Evolutionary conservation across 352 stramenopile genomes (phyloP), one percentile per base, ranked within the genome.

Genomic region (Globisporangium mamillatum): DNA sequence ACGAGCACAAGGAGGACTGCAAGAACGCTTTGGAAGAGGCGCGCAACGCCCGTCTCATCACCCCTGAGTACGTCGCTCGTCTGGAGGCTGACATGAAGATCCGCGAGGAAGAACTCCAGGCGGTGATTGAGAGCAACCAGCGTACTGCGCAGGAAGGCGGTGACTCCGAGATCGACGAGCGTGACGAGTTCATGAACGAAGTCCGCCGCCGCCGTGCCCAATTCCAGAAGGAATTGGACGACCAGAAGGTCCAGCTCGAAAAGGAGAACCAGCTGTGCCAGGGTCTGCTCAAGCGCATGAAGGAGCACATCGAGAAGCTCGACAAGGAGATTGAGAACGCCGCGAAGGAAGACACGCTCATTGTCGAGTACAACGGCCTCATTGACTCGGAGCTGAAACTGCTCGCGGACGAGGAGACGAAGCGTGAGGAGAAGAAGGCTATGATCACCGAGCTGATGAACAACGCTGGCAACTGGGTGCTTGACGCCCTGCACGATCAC

Each of bases 111-210:
- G 88, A 95, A 70, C 76, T 92, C 64, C 75, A 87, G 59, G 78
- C 82, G 63, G 88, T 95, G 24, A 69, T 91, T 32, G 83, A 89
- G n/a, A 93, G 83, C 76, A 95, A 95, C 82, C 82, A 95, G 81
- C 88, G 86, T 59, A 93, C 81, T 16, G 73, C 83, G 24, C 83
- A 89, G 63, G 88, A 95, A 62, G 88, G 88, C 44, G 81, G 82
- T 14, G 84, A 93, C 70, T 36, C 60, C 1, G 86, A 92, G 62
- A 73, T 93, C 20, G 86, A 95, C 63, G 83, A 93, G 65, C 84
- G 88, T 57, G 88, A 95, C 63, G 84, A 92, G 73, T 95, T 94
- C 67, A 95, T 95, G 88, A 95, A 95, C 72, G 85, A 94, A 12
- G 86, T 94, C 8, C 88, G 88, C 44, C 75, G 77, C 55, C 88